Conservation (phyloP, 1,284 basidiomycete species). For the Moesziomyces antarcticus region DNA sequence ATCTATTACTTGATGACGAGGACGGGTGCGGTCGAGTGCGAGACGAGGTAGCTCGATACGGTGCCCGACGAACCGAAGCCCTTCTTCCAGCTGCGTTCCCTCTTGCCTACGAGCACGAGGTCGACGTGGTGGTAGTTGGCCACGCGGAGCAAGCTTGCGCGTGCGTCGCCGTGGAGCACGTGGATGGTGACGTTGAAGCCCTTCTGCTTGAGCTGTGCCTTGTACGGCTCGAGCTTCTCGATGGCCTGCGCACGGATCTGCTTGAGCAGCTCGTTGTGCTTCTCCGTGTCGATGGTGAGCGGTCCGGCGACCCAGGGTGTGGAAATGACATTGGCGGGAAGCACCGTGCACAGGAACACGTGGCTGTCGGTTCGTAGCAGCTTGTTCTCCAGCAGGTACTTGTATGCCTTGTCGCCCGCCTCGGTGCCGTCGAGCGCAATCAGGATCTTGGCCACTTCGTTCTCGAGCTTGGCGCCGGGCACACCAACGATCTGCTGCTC, state of each 20-base stretch:
- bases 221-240: constrained; percentile 63
- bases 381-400: constrained; percentile 57
- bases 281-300: constrained; percentile 61
- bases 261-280: constrained; percentile 63
- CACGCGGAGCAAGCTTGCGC: constrained; percentile 57
- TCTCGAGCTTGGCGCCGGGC: constrained; percentile 39
- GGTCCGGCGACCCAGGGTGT: constrained; percentile 65
- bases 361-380: constrained; percentile 50
- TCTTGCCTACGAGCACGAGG: constrained; percentile 51
- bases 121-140: constrained; percentile 60
- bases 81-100: constrained; percentile 57
- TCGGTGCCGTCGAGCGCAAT: constrained; percentile 65
- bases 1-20: constrained; percentile 64
- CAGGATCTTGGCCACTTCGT: constrained; percentile 53
- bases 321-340: constrained; percentile 60
- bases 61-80: constrained; percentile 48
- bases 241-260: constrained; percentile 58
- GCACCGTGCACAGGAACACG: constrained; percentile 62
- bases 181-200: constrained; percentile 65
- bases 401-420: constrained; percentile 63
- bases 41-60: constrained; percentile 57
- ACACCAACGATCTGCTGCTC: constrained; percentile 64
- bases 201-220: constrained; percentile 46
- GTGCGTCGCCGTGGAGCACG: constrained; percentile 61
- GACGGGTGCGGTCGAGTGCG: constrained; percentile 60